phyloP scores from a whole-genome alignment of 768 basidiomycete genomes.

The Psilocybe cyanescens region DNA sequence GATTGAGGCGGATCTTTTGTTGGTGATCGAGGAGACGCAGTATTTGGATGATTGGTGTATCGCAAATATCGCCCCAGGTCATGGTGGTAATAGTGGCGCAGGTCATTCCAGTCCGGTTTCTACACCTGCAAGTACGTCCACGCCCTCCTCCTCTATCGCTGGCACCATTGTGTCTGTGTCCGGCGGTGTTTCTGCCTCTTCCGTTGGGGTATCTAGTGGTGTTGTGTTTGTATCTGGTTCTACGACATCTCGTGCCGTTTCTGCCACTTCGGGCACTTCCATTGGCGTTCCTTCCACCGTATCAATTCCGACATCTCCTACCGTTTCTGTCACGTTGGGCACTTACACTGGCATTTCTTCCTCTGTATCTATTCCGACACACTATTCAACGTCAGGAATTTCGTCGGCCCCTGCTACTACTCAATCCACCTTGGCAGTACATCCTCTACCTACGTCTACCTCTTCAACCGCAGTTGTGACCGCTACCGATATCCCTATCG shows the following conservation, averaged over 20 bases:
- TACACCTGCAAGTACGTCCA: neutral
- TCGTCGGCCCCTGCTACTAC: neutral
- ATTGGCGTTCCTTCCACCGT: neutral
- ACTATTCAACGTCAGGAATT: neutral
- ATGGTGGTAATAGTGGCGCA: neutral
- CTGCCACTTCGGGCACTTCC: neutral
- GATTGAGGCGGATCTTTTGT: neutral
- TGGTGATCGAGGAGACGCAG: neutral
- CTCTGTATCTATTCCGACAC: neutral
- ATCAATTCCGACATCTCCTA: neutral
- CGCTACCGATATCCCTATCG: slow-evolving; percentile 20
- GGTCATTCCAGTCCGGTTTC: neutral
- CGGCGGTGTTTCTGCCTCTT: neutral
- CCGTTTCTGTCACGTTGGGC: neutral
- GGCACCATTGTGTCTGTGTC: neutral
- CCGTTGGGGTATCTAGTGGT: neutral
- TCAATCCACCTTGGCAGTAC: neutral
- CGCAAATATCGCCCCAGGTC: neutral
- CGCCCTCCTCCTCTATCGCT: neutral
- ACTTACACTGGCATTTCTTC: neutral
- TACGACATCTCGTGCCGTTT: neutral
- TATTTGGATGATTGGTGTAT: slow-evolving; percentile 1
- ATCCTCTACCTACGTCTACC: no score
- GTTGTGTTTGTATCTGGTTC: neutral
- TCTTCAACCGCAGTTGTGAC: neutral